phyloP scores from a whole-genome alignment of 441 rosid species.

The Omphalea diandra region DNA sequence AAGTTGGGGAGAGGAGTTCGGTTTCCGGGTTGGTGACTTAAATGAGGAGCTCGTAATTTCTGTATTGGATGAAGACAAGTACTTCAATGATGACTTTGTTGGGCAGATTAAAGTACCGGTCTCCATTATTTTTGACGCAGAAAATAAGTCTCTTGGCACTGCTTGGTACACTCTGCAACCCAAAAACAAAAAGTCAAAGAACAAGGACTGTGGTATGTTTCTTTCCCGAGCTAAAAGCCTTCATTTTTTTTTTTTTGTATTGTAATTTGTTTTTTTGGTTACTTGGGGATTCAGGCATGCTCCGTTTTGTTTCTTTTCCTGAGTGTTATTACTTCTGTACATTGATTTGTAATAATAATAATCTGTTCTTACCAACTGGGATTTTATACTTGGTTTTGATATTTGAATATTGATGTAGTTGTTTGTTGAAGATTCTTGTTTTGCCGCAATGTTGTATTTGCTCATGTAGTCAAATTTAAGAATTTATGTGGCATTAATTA shows the following conservation, averaged over 20 bases:
- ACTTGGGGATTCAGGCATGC: neutral
- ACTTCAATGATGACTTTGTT: constrained; percentile 79
- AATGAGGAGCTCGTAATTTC: constrained; percentile 68
- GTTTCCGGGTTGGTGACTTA: constrained; percentile 92
- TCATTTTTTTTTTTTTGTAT: neutral
- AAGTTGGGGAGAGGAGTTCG: constrained; percentile 83
- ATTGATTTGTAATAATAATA: neutral
- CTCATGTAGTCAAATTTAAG: neutral
- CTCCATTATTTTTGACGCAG: constrained; percentile 71
- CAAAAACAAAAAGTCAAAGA: constrained; percentile 73
- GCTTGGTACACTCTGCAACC: constrained; percentile 79
- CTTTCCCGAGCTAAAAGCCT: neutral
- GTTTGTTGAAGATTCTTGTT: neutral
- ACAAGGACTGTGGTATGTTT: constrained; percentile 69
- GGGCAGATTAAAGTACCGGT: constrained; percentile 70
- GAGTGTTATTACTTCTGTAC: neutral
- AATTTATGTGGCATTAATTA: constrained; percentile 10
- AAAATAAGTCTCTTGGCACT: constrained; percentile 67
- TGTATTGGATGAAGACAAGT: constrained; percentile 91
- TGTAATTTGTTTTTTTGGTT: neutral
- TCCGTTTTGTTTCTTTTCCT: neutral
- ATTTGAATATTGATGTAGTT: neutral
- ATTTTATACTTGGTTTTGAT: neutral
- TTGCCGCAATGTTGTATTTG: neutral
- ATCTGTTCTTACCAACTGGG: neutral